Conservation (phyloP, 2,329 filamentous ascomycete species). For the Phaeosphaeriaceae sp. region DNA sequence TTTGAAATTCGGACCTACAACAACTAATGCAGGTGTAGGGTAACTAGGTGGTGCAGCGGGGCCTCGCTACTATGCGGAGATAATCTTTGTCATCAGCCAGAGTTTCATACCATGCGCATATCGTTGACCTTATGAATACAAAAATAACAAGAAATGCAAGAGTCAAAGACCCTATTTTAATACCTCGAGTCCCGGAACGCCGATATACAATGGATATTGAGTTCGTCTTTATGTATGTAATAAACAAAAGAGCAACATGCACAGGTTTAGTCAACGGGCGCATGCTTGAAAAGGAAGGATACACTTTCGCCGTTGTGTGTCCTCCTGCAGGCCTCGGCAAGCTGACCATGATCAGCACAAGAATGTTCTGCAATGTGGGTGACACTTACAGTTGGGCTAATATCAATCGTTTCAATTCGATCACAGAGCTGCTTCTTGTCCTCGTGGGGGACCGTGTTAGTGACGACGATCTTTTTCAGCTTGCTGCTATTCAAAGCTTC, state of each 20-base stretch:
- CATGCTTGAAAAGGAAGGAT: constrained; percentile 73
- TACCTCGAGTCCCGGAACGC: constrained; percentile 23
- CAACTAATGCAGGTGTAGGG: constrained; percentile 20
- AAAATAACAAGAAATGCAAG: not conserved
- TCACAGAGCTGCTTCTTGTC: constrained; percentile 81
- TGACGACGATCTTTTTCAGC: constrained; percentile 81
- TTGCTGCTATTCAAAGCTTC: constrained; percentile 81
- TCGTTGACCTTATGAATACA: too few species aligned
- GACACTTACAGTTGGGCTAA: constrained; percentile 72
- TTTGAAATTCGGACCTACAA: constrained; percentile 8
- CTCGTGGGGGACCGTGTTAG: constrained; percentile 83
- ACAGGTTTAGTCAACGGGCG: constrained; percentile 55
- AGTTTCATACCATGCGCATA: too few species aligned
- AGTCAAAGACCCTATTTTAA: constrained; percentile 11
- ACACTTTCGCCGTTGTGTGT: constrained; percentile 76
- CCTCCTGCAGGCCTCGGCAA: constrained; percentile 73
- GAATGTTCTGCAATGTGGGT: not conserved
- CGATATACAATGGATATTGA: constrained; percentile 11
- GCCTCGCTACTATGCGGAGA: constrained; percentile 15
- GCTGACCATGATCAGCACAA: constrained; percentile 41
- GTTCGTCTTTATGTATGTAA: constrained; percentile 4
- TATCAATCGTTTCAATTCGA: constrained; percentile 88
- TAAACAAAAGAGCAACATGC: not conserved
- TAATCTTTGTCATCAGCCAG: constrained; percentile 7
- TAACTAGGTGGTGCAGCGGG: constrained; percentile 19